Base-by-base conservation (phyloP, 371 early-diverging fungal species). In the Nematocida ausubeli region DNA sequence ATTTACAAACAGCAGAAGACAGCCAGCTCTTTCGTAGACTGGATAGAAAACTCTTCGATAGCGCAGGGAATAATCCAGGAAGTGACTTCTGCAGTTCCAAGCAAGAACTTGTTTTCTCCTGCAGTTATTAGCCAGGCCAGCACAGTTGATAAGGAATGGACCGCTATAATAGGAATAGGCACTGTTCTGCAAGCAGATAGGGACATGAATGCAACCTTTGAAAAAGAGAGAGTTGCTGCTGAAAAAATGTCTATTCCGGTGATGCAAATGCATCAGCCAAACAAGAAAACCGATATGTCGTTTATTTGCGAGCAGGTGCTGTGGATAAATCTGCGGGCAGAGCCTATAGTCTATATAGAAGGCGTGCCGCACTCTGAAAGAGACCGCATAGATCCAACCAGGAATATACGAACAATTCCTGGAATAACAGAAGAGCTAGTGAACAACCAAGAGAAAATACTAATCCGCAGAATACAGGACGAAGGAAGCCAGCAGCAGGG, bases 371-470 rank as follows among this genome's bases (percentile, higher is more conserved):
- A 81, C 60, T 71, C 65, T n/a, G 71, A 71, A 40, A 28, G 72
- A 58, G 81, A 81, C 7, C 34, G 34, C 35, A n/a, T n/a, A 2
- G 44, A 40, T 19, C 63, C 66, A 35, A 19, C 63, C 40, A 56
- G 57, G 24, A 70, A 81, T 42, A 63, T 67, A 50, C 71, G 40
- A 55, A 55, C 56, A 14, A 16, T 72, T 0, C 89, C 90, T 0
- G 90, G 91, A n/a, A 90, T 90, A 66, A 87, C 87, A 3, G 80
- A 85, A 5, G 89, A 89, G 58, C 86, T 90, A 6, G 90, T 91
- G 7, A 89, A 91, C 69, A 71, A 68, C 42, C 90, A 90, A 88
- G 91, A 91, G 70, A 66, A 83, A 12, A 87, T 88, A n/a, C 88
- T 91, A 88, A 88, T 88, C 54, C 52, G 75, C 32, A 89, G 90